Evolutionary conservation across 2,329 filamentous ascomycete species (phyloP).

Genomic region (Byssochlamys sp.): DNA sequence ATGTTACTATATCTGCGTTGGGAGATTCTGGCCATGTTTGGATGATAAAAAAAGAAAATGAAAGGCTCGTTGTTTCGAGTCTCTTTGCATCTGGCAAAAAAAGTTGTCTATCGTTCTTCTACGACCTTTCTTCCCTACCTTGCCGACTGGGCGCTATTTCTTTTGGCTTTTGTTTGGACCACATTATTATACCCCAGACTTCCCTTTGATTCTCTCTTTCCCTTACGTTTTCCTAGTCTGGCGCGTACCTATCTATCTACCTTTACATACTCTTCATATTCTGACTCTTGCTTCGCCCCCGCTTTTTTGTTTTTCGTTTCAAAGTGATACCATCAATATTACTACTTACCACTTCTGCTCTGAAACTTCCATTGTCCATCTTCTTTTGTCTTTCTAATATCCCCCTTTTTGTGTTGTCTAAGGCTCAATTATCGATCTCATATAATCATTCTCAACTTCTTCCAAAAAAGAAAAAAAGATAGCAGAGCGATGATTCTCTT

Average conservation of each 20-base stretch:
- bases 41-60: background rate
- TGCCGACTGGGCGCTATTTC: background rate
- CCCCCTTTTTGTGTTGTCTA: background rate
- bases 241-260: background rate
- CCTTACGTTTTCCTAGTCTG: background rate
- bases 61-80: background rate
- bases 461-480: too few relatives aligned
- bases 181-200: background rate
- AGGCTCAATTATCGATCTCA: background rate
- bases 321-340: background rate
- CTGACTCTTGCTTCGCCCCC: too few relatives aligned
- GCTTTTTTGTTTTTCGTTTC: background rate
- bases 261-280: background rate
- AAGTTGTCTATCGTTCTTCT: background rate
- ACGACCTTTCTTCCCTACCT: background rate
- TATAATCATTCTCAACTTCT: too few relatives aligned
- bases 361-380: background rate
- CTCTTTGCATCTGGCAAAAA: background rate
- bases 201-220: background rate
- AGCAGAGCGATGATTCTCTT: too few relatives aligned
- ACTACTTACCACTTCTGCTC: background rate
- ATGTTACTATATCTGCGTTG: background rate
- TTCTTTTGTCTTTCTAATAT: background rate
- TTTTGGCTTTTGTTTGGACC: background rate
- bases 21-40: background rate